These are phyloP conservation scores for Durotheca rogersii DNA, from an alignment of 495 filamentous ascomycete genomes.

Conservation along the genomic window DNA sequence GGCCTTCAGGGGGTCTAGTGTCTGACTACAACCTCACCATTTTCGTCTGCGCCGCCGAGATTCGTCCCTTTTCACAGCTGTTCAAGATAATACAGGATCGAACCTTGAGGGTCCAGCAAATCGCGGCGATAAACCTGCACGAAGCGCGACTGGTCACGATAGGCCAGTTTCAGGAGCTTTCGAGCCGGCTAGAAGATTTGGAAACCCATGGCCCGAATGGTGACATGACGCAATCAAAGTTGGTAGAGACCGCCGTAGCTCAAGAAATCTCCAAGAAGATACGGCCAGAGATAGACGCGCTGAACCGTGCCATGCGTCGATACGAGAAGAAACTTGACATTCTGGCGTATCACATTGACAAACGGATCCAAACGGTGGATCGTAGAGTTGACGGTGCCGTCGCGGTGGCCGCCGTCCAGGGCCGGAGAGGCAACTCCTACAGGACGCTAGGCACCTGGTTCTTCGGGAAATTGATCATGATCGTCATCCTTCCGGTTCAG, in stretches of 20 bases:
- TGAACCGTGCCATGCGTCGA: conserved; percentile 86
- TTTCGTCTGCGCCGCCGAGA: conserved; percentile 84
- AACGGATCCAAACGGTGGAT: conserved; percentile 69
- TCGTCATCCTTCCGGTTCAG: conserved; percentile 39
- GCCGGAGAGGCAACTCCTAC: conserved; percentile 52
- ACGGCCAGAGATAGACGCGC: conserved; percentile 81
- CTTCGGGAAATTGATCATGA: conserved; percentile 27
- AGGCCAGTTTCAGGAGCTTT: conserved; percentile 57
- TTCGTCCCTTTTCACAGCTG: conserved; percentile 76
- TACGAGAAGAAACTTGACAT: conserved; percentile 87
- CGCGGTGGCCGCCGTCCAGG: conserved; percentile 71
- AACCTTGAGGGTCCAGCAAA: conserved; percentile 79
- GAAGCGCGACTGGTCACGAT: conserved; percentile 42
- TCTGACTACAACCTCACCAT: conserved; percentile 94
- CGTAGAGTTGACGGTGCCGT: conserved; percentile 72
- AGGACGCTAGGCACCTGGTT: conserved; percentile 30
- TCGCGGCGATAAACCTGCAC: conserved; percentile 59
- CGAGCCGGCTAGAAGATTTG: conserved; percentile 65
- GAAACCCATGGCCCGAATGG: conserved; percentile 57
- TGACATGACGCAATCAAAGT: conserved; percentile 32
- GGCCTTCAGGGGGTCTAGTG: conserved; percentile 81
- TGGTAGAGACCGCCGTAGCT: conserved; percentile 51
- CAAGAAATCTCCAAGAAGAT: conserved; percentile 63
- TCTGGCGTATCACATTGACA: conserved; percentile 70
- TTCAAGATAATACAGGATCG: conserved; percentile 76